Evolutionary conservation across 192 early-diverging fungal species (phyloP), one percentile per base, ranked within the genome.

Genomic region (Cladochytrium replicatum): DNA sequence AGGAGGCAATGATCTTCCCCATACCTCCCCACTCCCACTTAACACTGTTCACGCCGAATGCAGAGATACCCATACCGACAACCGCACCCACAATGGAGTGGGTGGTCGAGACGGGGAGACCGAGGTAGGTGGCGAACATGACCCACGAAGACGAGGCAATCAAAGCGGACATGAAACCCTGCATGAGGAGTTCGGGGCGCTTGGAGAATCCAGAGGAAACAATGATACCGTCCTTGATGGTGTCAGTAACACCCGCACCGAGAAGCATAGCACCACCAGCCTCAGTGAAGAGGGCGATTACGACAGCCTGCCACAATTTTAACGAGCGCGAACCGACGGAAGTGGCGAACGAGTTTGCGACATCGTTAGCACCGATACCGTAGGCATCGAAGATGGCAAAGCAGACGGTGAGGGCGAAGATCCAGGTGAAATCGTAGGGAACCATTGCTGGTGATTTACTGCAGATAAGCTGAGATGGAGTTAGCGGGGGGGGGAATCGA

Each of bases 311-410:
- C 24, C 60, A 56, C 28, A 90, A 54, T 7, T 79, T 84, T 15
- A 91, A 57, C 9, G 89, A 84, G 11, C 82, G 78, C 2, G 89
- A 87, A 23, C 84, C 82, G 46, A 90, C 84, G 24, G 87, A 87
- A 26, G 84, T 86, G 23, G 87, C 82, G 52, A 91, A 91, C 3
- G 84, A 78, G 62, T 91, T 91, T 58, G 89, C 85, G 24, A 91
- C 86, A 67, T 91, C 88, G 59, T 91, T 90, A 27, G 88, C 84
- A 52, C 66, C 64, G 52, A 89, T 85, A 29, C 83, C 81, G 46
- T 71, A 85, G 25, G 84, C 83, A 51, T 88, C 84, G 17, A 63
- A 26, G 40, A 86, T 81, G 13, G 86, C 82, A 30, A 75, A 63
- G 7, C 81, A 47, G 48, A 83, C 65, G 31, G 74, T 77, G 22